Evolutionary conservation across 805 yeast genomes (phyloP).

Genomic region (Metschnikowia orientalis): DNA sequence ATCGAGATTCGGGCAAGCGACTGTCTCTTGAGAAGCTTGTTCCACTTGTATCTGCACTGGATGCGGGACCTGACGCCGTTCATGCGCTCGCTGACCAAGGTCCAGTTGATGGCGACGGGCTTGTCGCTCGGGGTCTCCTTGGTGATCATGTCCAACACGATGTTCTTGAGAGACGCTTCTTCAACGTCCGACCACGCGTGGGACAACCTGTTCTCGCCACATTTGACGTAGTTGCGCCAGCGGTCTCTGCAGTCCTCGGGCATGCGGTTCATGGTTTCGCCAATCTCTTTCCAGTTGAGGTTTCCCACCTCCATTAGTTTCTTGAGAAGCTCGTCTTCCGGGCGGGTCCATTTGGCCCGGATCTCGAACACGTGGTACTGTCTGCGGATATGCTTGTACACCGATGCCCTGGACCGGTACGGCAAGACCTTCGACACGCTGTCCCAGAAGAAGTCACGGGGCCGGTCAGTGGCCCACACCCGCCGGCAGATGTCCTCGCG

Average conservation of each 20-base stretch:
- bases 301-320: constrained; percentile 60
- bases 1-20: constrained; percentile 26
- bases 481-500: constrained; percentile 72
- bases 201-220: constrained; percentile 71
- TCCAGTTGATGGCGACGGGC: constrained; percentile 72
- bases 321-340: constrained; percentile 68
- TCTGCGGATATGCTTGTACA: constrained; percentile 89
- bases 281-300: constrained; percentile 87
- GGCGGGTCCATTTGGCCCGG: constrained; percentile 86
- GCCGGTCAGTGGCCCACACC: constrained; percentile 82
- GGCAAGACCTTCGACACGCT: constrained; percentile 74
- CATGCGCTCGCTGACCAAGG: constrained; percentile 84
- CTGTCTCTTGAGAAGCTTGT: constrained; percentile 66
- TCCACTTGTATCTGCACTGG: constrained; percentile 96
- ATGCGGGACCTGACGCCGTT: constrained; percentile 84
- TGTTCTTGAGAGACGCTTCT: constrained; percentile 56
- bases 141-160: constrained; percentile 48
- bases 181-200: constrained; percentile 79
- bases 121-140: constrained; percentile 16
- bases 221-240: constrained; percentile 92
- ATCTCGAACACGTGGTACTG: constrained; percentile 82
- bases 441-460: constrained; percentile 90
- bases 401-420: constrained; percentile 78
- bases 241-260: constrained; percentile 97
- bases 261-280: constrained; percentile 79